phyloP scores from a whole-genome alignment of 129 eudicot species.

The Artemisia annua region DNA sequence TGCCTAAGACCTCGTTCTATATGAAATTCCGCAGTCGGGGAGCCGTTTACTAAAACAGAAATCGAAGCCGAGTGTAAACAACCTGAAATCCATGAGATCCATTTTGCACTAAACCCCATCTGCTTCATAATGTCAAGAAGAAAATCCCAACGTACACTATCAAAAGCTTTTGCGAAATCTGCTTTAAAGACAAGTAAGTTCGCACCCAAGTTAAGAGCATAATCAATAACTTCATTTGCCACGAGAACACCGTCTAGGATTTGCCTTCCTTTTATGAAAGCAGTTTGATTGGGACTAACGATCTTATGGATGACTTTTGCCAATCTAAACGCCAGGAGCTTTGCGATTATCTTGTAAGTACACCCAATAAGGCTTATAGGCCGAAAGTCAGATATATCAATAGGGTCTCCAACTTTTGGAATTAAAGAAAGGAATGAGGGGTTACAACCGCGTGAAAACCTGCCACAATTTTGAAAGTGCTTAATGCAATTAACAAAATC shows the following conservation, averaged over 20 bases:
- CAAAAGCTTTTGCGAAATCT: no score
- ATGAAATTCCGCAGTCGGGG: background rate
- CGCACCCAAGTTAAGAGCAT: no score
- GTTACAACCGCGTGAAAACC: background rate
- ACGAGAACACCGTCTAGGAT: background rate
- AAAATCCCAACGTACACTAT: no score
- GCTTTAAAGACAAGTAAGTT: no score
- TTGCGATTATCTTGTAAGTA: background rate
- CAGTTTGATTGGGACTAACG: no score
- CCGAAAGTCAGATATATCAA: background rate
- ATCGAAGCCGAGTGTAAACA: no score
- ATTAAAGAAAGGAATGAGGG: background rate
- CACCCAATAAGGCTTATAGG: background rate
- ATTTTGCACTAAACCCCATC: background rate
- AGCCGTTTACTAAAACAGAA: no score
- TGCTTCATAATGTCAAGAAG: no score
- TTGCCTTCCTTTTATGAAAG: background rate
- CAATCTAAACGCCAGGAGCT: background rate
- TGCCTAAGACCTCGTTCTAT: no score
- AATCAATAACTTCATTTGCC: no score
- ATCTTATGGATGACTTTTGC: background rate
- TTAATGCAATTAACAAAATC: background rate
- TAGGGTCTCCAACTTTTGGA: background rate
- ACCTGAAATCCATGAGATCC: background rate
- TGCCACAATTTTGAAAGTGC: background rate